These are phyloP conservation scores for Rhodotorula paludigena DNA, from an alignment of 768 basidiomycete species.

Conservation along the genomic window DNA sequence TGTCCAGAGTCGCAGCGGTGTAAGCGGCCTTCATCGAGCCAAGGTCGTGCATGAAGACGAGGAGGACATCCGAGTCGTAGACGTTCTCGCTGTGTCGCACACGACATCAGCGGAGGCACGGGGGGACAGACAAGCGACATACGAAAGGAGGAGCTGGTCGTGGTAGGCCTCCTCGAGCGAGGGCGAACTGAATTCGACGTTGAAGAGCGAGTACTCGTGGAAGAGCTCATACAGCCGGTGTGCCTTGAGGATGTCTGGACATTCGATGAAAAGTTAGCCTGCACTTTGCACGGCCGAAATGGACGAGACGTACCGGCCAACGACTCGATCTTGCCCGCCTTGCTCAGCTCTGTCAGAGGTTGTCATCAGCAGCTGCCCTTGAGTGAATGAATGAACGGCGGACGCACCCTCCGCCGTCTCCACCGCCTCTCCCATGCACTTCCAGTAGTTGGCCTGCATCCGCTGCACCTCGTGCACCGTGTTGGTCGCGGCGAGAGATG, in stretches of 20 bases:
- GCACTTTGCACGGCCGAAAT: too few species aligned
- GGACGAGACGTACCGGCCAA: slow-evolving; percentile 30
- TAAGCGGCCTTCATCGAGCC: slow-evolving; percentile 82
- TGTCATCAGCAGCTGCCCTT: background rate
- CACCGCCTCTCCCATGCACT: slow-evolving; percentile 71
- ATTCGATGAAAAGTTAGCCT: too few species aligned
- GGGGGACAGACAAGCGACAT: slow-evolving; percentile 45
- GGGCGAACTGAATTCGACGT: slow-evolving; percentile 36
- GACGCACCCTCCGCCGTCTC: slow-evolving; percentile 71
- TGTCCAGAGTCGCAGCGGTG: slow-evolving; percentile 51
- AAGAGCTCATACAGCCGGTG: slow-evolving; percentile 81
- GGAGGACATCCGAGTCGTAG: slow-evolving; percentile 63
- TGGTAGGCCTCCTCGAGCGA: slow-evolving; percentile 68
- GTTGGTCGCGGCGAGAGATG: slow-evolving; percentile 76
- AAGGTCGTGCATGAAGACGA: slow-evolving; percentile 91
- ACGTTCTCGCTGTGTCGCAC: slow-evolving; percentile 60
- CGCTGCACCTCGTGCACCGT: slow-evolving; percentile 81
- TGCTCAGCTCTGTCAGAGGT: slow-evolving; percentile 7
- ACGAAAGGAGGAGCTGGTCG: slow-evolving; percentile 86
- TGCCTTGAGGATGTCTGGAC: slow-evolving; percentile 61
- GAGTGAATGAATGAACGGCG: too few species aligned
- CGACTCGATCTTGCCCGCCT: slow-evolving; percentile 36
- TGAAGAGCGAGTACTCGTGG: slow-evolving; percentile 63
- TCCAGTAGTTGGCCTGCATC: slow-evolving; percentile 89
- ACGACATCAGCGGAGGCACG: background rate